Base-by-base conservation (phyloP, 495 filamentous ascomycete species). In the Thermochaetoides thermophila region DNA sequence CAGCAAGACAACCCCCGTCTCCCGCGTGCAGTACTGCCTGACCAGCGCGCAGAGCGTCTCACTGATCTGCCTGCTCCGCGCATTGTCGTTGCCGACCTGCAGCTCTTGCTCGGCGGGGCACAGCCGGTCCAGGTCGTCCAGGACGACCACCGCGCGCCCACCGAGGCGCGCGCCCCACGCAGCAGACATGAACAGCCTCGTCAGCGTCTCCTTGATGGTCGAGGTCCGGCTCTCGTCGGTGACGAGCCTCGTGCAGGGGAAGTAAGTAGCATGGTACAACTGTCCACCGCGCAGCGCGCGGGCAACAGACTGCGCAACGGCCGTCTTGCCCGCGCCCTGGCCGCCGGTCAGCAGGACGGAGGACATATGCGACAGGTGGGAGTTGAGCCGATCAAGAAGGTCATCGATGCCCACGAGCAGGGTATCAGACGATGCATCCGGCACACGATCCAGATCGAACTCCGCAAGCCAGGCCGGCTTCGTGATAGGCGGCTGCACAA, bases 51-150 rank as follows among this genome's bases (percentile, higher is more conserved):
- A 83, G 14, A 97, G 65, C 3, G 83, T 66, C 50, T 96, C 89
- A 50, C 86, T 93, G 38, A 93, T 74, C 41, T 95, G 91, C 3
- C 83, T 70, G 43, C 84, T 94, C 18, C 91, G 76, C 13, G 76
- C 80, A 43, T 95, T 94, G 43, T 97, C 85, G 26, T 76, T 79
- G 34, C 83, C 85, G 6, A 91, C 83, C 56, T 92, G 80, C 17
- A 94, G 61, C 50, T 96, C 89, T 0, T 84, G 93, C 56, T 96
- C 89, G 1, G 73, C 75, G 0, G 87, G 85, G 49, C 89, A 95
- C 7, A 97, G 60, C 39, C 78, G 79, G 50, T 97, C 91, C 7
- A 97, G 63, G 40, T 97, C 89, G 47, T 97, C 89, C 3, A 97
- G 61, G 25, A 97, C 71, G 10, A 97, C 75, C 4, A 95, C 44